phyloP scores from a whole-genome alignment of 306 rosid species.

The Quercus agrifolia region DNA sequence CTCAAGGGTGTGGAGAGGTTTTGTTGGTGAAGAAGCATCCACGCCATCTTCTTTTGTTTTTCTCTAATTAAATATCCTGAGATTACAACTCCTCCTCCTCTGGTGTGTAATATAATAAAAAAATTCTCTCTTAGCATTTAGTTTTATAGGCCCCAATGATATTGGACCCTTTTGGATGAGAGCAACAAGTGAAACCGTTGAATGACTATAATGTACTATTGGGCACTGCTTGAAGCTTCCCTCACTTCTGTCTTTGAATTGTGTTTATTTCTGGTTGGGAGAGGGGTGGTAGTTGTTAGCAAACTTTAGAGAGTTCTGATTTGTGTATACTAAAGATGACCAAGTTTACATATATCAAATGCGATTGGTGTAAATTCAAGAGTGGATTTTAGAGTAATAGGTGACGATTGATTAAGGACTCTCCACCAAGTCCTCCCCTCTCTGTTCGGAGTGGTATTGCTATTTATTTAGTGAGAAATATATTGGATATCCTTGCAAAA shows the following conservation, averaged over 20 bases:
- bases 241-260: no score
- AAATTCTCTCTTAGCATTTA: no score
- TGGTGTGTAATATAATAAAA: no score
- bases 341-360: no score
- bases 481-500: no score
- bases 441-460: no score
- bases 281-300: not conserved
- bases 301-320: not conserved
- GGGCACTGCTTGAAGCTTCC: not conserved
- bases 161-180: conserved; percentile 12
- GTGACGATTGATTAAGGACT: no score
- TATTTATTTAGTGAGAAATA: no score
- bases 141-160: conserved; percentile 3
- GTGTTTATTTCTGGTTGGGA: not conserved
- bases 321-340: not conserved
- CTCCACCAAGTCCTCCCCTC: no score
- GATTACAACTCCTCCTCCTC: not conserved
- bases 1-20: conserved; percentile 8
- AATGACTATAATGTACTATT: not conserved
- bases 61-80: not conserved
- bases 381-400: no score
- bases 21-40: conserved; percentile 30
- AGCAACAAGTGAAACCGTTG: not conserved
- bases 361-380: no score
- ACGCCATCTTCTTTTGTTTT: conserved; percentile 32